These are phyloP conservation scores for Pythium dissotocum DNA, from an alignment of 352 stramenopile species.

Conservation along the genomic window DNA sequence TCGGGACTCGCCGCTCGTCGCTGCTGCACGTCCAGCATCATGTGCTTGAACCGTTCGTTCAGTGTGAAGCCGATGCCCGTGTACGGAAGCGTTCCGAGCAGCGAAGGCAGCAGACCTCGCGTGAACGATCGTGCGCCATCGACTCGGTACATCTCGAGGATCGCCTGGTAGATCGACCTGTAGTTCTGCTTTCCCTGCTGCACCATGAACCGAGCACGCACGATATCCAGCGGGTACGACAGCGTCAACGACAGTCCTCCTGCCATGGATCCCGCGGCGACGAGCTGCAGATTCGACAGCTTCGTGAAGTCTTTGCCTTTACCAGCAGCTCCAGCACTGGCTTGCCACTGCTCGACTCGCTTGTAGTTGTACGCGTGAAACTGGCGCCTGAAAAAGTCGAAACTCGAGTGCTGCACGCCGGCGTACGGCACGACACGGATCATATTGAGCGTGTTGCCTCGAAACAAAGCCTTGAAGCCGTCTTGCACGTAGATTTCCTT, in stretches of 20 bases:
- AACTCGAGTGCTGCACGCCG: constrained; percentile 80
- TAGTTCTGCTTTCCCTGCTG: constrained; percentile 83
- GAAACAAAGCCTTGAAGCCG: constrained; percentile 70
- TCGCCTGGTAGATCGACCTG: constrained; percentile 64
- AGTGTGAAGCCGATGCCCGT: constrained; percentile 85
- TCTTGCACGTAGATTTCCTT: constrained; percentile 71
- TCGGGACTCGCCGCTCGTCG: constrained; percentile 25
- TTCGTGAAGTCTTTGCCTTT: constrained; percentile 41
- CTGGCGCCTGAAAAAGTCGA: constrained; percentile 79
- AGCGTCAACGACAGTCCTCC: constrained; percentile 71
- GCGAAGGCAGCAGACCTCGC: constrained; percentile 67
- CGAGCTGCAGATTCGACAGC: constrained; percentile 75
- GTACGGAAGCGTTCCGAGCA: constrained; percentile 84
- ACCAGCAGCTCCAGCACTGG: constrained; percentile 4
- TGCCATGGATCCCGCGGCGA: constrained; percentile 69
- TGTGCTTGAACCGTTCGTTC: constrained; percentile 85
- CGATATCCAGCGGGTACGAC: constrained; percentile 82
- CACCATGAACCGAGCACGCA: constrained; percentile 85
- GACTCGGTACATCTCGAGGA: constrained; percentile 75
- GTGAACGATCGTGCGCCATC: constrained; percentile 71
- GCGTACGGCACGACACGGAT: constrained; percentile 78
- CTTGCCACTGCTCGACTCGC: constrained; percentile 36
- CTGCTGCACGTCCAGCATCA: constrained; percentile 32
- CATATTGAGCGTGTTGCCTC: constrained; percentile 79
- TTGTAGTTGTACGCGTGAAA: constrained; percentile 81